Conservation (phyloP, 2,329 filamentous ascomycete genomes). For the Colletotrichum sp. region DNA sequence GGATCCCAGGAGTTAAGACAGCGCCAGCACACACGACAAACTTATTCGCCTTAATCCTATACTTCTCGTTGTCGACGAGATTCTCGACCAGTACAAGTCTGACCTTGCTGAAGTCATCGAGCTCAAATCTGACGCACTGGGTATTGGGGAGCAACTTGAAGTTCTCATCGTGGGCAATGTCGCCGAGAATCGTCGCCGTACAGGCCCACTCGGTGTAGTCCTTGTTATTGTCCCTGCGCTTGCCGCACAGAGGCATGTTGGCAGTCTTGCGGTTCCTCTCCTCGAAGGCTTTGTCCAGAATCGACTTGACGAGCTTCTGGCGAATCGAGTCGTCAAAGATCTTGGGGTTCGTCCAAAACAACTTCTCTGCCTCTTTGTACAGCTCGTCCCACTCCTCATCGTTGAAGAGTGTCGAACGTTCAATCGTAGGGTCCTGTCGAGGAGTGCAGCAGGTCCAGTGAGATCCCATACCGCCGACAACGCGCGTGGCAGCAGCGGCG, state of each 20-base stretch:
- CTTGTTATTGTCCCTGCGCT: neutral
- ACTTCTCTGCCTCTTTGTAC: neutral
- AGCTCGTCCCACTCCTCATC: neutral
- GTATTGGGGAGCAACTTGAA: neutral
- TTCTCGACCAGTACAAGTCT: neutral
- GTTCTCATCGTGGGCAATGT: neutral
- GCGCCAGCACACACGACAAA: neutral
- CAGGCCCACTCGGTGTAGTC: neutral
- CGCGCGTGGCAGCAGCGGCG: neutral
- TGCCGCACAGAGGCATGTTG: neutral
- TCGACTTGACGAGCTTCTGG: neutral
- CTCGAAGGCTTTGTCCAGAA: neutral
- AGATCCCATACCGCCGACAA: neutral
- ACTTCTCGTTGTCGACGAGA: neutral
- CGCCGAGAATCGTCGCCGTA: neutral
- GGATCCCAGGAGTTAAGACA: neutral
- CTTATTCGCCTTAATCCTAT: neutral
- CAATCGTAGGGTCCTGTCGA: neutral
- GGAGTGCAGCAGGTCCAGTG: neutral
- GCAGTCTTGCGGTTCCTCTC: neutral
- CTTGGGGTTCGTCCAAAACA: neutral
- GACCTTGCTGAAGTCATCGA: neutral
- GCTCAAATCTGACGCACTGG: neutral
- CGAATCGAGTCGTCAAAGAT: neutral
- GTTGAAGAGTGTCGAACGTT: neutral